Evolutionary conservation across 495 filamentous ascomycete genomes (phyloP).

Genomic region (Stereocaulon alpinum): DNA sequence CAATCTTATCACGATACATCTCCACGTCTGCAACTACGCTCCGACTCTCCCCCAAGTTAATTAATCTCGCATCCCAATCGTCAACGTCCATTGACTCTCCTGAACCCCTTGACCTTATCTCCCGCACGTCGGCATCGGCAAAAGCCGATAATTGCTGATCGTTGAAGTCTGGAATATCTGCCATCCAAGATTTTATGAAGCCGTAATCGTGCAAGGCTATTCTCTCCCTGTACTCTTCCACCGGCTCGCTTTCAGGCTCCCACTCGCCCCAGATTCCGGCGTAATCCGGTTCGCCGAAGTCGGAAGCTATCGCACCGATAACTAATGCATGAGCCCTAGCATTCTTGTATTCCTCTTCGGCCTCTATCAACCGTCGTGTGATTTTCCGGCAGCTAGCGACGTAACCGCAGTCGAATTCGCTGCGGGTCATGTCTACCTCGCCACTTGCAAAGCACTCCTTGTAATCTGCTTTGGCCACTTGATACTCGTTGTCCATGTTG

Average conservation of each 20-base stretch:
- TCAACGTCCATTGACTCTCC: background rate
- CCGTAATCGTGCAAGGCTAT: background rate
- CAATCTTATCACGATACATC: constrained; percentile 3
- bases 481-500: background rate
- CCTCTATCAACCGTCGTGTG: background rate
- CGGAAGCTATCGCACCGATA: background rate
- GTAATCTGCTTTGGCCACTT: background rate
- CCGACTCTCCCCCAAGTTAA: background rate
- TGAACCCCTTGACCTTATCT: too few species aligned
- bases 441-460: background rate
- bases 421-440: background rate
- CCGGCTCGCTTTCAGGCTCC: background rate
- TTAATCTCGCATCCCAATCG: background rate
- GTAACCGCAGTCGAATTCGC: background rate
- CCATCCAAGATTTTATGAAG: background rate
- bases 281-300: background rate
- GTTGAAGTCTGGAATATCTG: background rate
- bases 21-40: background rate
- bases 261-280: background rate
- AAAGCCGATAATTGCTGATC: background rate
- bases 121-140: too few species aligned
- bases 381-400: background rate
- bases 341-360: background rate
- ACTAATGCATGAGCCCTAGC: background rate
- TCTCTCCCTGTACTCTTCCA: background rate